phyloP scores from a whole-genome alignment of 2,329 filamentous ascomycete genomes.

The Diaporthe eres region DNA sequence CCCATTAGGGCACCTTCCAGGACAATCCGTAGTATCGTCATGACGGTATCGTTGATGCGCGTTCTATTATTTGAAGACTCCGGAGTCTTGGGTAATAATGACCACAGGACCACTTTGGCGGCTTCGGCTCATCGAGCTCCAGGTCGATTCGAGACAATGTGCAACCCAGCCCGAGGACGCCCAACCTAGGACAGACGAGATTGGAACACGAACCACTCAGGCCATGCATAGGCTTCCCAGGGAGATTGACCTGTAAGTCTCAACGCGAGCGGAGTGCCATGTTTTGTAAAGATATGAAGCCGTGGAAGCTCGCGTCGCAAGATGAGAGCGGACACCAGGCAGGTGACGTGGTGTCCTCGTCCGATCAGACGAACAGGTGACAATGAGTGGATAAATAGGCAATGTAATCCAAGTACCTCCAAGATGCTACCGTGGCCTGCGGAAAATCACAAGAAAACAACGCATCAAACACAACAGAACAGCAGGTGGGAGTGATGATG shows the following conservation, averaged over 20 bases:
- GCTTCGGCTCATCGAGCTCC: conserved; percentile 3
- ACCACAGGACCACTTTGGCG: neutral
- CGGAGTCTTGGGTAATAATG: neutral
- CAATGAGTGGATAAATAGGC: neutral
- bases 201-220: neutral
- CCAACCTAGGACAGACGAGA: conserved; percentile 3
- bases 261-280: conserved; percentile 12
- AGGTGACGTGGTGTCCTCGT: conserved; percentile 23
- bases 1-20: conserved; percentile 16
- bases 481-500: conserved; percentile 15
- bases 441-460: conserved; percentile 4
- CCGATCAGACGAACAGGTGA: conserved; percentile 8
- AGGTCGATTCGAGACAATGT: conserved; percentile 13
- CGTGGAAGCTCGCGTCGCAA: conserved; percentile 9
- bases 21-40: conserved; percentile 10
- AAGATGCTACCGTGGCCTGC: neutral
- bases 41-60: neutral
- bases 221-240: conserved; percentile 3
- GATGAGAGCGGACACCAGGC: conserved; percentile 5
- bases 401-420: neutral
- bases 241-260: conserved; percentile 1
- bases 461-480: neutral
- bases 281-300: neutral
- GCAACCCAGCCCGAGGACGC: neutral
- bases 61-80: neutral